Conservation (phyloP, 306 rosid species). For the Corylus avellana region DNA sequence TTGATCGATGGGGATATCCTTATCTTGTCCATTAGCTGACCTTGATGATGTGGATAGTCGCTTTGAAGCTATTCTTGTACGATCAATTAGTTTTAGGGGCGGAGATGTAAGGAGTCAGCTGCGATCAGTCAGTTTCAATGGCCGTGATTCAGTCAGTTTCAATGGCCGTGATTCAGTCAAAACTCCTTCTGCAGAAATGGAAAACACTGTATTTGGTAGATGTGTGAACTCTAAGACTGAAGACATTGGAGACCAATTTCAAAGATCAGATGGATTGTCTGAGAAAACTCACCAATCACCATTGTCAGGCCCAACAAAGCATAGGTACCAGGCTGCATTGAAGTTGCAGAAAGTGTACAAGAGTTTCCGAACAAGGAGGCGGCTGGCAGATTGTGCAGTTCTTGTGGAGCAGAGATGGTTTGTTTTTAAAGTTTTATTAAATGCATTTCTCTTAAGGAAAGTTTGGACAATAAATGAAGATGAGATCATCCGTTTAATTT, state of each 20-base stretch:
- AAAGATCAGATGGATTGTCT: slow-evolving; percentile 31
- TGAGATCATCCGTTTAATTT: background rate
- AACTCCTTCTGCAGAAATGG: slow-evolving; percentile 39
- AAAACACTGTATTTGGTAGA: slow-evolving; percentile 38
- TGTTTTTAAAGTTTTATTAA: slow-evolving; percentile 18
- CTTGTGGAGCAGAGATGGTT: slow-evolving; percentile 93
- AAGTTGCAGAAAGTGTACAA: slow-evolving; percentile 88
- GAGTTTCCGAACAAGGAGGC: slow-evolving; percentile 85
- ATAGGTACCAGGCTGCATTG: slow-evolving; percentile 63
- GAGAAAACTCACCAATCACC: slow-evolving; percentile 29
- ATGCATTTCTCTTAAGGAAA: slow-evolving; percentile 3
- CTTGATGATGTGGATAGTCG: slow-evolving; percentile 41
- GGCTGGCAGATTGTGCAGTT: slow-evolving; percentile 87
- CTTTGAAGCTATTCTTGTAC: slow-evolving; percentile 37
- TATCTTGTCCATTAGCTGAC: slow-evolving; percentile 29
- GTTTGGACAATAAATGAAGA: background rate
- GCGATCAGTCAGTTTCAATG: slow-evolving; percentile 35
- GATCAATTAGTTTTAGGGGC: slow-evolving; percentile 28
- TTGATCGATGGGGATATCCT: slow-evolving; percentile 34
- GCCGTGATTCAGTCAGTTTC: slow-evolving; percentile 38
- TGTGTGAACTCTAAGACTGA: slow-evolving; percentile 31
- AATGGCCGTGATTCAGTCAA: slow-evolving; percentile 34
- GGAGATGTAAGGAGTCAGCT: slow-evolving; percentile 34
- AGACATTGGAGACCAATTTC: slow-evolving; percentile 26
- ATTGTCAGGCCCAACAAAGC: slow-evolving; percentile 14